Evolutionary conservation across 225 moss, liverwort and hornwort species (phyloP), one percentile per base, ranked within the genome.

Genomic region (Sphagnum contortum): DNA sequence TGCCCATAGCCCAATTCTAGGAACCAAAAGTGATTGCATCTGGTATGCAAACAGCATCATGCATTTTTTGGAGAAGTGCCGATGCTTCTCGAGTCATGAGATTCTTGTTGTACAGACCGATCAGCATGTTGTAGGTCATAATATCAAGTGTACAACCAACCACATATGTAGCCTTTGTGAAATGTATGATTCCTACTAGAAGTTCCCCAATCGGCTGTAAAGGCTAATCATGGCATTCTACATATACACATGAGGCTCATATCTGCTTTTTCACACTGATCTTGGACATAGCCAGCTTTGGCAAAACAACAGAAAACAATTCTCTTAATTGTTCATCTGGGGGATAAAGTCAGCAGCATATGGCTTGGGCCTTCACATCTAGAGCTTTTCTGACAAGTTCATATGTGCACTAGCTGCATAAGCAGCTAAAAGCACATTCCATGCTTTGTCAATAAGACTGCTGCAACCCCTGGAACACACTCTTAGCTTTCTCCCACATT

Each of bases 201-300:
- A 81, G 47, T 63, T 74, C 52, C 76, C 69, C 11, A 70, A 72
- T 73, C 74, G 73, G 59, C 70, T 52, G 8, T 86, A 81, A 29
- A 81, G 65, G 50, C 79, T 81, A 5, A 86, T 79, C 78, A 86
- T 78, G 48, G 79, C 69, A 59, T 81, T 86, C 55, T 74, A 77
- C n/a, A 76, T 79, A 58, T 79, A 77, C 12, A 80, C 80, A 65
- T 69, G 74, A 49, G 88, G 80, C 48, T 74, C 64, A 58, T 53
- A 81, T 48, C 75, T 76, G n/a, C 74, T 76, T 64, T 80, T 78
- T 61, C 2, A 65, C 81, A 81, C 48, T 81, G 81, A 55, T 81
- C 78, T 45, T 78, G 78, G 2, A 74, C 81, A 55, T 49, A 72
- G 3, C 85, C 85, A 61, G 65, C 71, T 66, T 71, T 85, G 4